A percentile compares a stretch with the other conserved stretches of the same genome.
Conservation (phyloP, 345 rosid species). For the Linum usitatissimum region DNA sequence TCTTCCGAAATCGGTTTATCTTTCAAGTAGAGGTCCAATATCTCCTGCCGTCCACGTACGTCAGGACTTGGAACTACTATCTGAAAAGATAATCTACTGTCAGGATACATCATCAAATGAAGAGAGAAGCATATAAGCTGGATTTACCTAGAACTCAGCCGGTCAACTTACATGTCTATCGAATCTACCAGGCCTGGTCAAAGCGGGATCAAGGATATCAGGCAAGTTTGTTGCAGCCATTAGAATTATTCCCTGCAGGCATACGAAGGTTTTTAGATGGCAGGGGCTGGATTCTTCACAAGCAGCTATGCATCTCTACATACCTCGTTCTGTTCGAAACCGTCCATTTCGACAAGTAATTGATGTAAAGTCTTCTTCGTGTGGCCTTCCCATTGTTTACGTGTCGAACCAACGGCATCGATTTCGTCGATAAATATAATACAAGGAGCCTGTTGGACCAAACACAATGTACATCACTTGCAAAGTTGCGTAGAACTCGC, state of each 20-base stretch:
- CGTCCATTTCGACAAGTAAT: slow-evolving; percentile 98
- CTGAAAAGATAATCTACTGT: slow-evolving; percentile 30
- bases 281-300: neutral
- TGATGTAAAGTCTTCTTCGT: slow-evolving; percentile 99
- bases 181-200: slow-evolving; percentile 99
- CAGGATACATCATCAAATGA: slow-evolving; percentile 7
- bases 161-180: slow-evolving; percentile 78
- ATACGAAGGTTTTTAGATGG: slow-evolving; percentile 8
- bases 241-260: slow-evolving; percentile 74
- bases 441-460: slow-evolving; percentile 73
- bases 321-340: slow-evolving; percentile 98
- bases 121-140: neutral
- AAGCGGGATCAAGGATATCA: slow-evolving; percentile 98
- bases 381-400: slow-evolving; percentile 99
- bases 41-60: slow-evolving; percentile 89
- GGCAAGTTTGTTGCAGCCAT: slow-evolving; percentile 99
- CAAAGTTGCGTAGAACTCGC: slow-evolving; percentile 1
- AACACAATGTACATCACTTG: slow-evolving; percentile 2
- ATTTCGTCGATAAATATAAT: slow-evolving; percentile 97
- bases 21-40: slow-evolving; percentile 87
- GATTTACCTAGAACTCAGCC: too few species aligned
- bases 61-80: slow-evolving; percentile 95
- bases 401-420: slow-evolving; percentile 93
- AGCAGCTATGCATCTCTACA: slow-evolving; percentile 4
- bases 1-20: slow-evolving; percentile 85